Base-by-base conservation (phyloP, 2,329 filamentous ascomycete species). In the Ceratocystis eucalypticola region DNA sequence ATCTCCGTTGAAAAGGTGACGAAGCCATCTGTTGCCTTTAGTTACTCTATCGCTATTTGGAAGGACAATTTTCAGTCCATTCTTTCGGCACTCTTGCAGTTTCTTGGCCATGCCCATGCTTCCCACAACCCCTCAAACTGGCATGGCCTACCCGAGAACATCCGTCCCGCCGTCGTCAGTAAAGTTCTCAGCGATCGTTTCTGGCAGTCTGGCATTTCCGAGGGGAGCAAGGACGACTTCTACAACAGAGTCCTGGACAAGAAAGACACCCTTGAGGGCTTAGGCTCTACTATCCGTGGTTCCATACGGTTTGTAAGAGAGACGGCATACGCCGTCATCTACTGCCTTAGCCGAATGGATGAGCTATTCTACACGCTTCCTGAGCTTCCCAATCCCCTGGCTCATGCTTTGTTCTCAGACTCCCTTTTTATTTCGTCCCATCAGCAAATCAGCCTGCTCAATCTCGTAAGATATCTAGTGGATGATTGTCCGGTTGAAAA, bases 141-240 rank as follows among this genome's bases (percentile, higher is more conserved):
- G 93, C 80, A 82, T 8, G 83, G 86, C 41, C 77, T 96, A 17
- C 87, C 91, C 1, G 74, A 79, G 10, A 90, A 95, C 53, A 87
- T 95, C 80, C 86, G 86, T 67, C 78, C 82, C 4, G 17, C 46
- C 2, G 84, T 96, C 64, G 88, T 97, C 48, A 83, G 85, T 55
- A 84, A 89, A 25, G 91, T 97, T 22, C 78, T 99, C 25, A 96
- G 91, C 15, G 94, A 99, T 75, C 84, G 94, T 28, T 99, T 99
- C 74, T 99, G 94, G 94, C 94, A 99, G 78, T 91, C 92, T 5
- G 94, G 94, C 8, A 99, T 99, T 63, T 97, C 94, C 0, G 89
- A 88, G 69, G 94, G 96, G 30, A 97, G 90, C 71, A 91, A 94
- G 74, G 94, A 97, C 69, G 93, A 97, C 67, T 99, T 99, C 74